phyloP scores from a whole-genome alignment of 306 rosid genomes.

The Cucumis sativus region DNA sequence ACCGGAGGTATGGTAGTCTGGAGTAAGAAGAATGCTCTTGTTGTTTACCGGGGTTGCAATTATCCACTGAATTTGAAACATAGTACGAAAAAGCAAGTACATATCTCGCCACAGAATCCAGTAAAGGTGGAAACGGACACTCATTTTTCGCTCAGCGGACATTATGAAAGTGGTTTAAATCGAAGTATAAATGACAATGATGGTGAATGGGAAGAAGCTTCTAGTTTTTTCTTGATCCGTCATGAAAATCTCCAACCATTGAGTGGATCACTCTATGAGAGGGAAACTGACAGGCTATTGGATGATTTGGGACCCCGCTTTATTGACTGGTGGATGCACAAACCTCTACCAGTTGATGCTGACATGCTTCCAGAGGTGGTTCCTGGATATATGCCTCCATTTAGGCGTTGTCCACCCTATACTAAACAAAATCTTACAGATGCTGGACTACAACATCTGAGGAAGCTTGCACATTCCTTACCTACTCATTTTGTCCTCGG shows the following conservation, averaged over 20 bases:
- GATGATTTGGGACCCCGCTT: constrained; percentile 85
- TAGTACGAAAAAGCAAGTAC: constrained; percentile 14
- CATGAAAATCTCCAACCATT: constrained; percentile 18
- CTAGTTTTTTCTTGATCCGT: constrained; percentile 5
- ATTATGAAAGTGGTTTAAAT: constrained; percentile 12
- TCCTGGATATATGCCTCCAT: constrained; percentile 57
- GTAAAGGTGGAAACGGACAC: constrained; percentile 14
- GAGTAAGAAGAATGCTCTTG: constrained; percentile 54
- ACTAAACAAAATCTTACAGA: constrained; percentile 40
- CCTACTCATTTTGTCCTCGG: constrained; percentile 95
- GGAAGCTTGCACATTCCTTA: constrained; percentile 52
- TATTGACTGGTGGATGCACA: constrained; percentile 88
- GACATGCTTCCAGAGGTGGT: constrained; percentile 71
- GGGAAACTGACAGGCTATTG: constrained; percentile 71
- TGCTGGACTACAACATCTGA: constrained; percentile 49
- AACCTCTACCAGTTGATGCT: constrained; percentile 88
- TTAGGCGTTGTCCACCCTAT: constrained; percentile 52
- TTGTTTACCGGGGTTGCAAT: constrained; percentile 54
- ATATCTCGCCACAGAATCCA: constrained; percentile 7
- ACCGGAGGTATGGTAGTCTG: constrained; percentile 84
- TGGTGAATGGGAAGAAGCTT: constrained; percentile 9
- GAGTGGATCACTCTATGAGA: constrained; percentile 49
- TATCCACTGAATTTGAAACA: constrained; percentile 17
- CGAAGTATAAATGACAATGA: constrained; percentile 15
- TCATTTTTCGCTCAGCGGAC: constrained; percentile 2